A percentile compares a stretch with the other conserved stretches of the same genome.
Evolutionary conservation across 1,139 yeast species (phyloP).

Genomic region (Yamadazyma dushanensis): DNA sequence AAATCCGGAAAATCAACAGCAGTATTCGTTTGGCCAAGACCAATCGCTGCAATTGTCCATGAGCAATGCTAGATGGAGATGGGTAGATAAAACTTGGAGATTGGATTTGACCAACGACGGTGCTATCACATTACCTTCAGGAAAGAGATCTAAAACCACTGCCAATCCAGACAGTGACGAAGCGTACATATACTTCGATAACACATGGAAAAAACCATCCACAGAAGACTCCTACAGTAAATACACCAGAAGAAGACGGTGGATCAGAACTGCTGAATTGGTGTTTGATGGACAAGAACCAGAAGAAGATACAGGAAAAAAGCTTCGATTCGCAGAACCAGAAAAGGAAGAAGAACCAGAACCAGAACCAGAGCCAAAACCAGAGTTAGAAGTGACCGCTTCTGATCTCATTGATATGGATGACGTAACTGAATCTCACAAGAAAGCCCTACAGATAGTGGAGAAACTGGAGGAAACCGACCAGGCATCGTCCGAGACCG

Average conservation of each 20-base stretch:
- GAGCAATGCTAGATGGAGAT: conserved; percentile 71
- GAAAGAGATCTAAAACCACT: conserved; percentile 64
- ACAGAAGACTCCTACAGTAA: conserved; percentile 87
- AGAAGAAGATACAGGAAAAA: conserved; percentile 18
- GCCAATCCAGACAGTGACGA: conserved; percentile 80
- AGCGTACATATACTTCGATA: conserved; percentile 86
- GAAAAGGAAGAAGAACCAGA: too few relatives aligned
- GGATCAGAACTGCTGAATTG: conserved; percentile 94
- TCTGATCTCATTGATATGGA: conserved; percentile 8
- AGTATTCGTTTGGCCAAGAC: conserved; percentile 23
- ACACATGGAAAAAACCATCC: conserved; percentile 90
- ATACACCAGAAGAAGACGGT: conserved; percentile 90
- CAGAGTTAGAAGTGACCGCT: not conserved
- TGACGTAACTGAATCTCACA: conserved; percentile 5
- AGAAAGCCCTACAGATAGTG: conserved; percentile 26
- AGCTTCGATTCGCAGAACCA: conserved; percentile 41
- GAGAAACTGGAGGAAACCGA: conserved; percentile 14
- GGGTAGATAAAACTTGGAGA: conserved; percentile 94
- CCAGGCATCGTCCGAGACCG: conserved; percentile 10
- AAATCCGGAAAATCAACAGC: conserved; percentile 46
- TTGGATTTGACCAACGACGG: conserved; percentile 89
- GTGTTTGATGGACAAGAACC: conserved; percentile 32
- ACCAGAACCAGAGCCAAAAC: conserved; percentile 1
- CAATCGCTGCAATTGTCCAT: conserved; percentile 17
- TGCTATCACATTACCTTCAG: conserved; percentile 66